Evolutionary conservation across 768 basidiomycete genomes (phyloP).

Genomic region (Lentinula detonsa): DNA sequence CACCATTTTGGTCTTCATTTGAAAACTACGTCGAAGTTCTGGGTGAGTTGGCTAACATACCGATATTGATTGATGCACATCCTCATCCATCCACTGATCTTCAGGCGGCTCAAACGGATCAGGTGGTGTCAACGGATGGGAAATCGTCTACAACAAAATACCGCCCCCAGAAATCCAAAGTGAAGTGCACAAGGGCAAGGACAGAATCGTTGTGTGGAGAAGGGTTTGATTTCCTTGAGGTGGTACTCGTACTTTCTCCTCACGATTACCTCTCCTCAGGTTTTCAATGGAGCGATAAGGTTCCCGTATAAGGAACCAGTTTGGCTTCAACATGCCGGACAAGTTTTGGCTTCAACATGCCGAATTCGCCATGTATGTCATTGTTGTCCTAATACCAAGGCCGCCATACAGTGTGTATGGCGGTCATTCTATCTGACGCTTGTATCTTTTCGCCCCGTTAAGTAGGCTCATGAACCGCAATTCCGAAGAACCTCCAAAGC

Average conservation of each 20-base stretch:
- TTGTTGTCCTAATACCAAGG: background rate
- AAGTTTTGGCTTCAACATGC: background rate
- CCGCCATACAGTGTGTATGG: background rate
- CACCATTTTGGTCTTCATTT: slow-evolving; percentile 55
- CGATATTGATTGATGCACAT: background rate
- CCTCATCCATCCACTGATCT: too few relatives aligned
- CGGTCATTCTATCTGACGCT: background rate
- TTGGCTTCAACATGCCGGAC: background rate
- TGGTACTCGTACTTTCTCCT: background rate
- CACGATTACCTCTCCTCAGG: background rate
- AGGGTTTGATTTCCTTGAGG: slow-evolving; percentile 13
- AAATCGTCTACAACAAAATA: slow-evolving; percentile 46
- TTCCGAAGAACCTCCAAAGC: too few relatives aligned
- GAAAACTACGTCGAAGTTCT: slow-evolving; percentile 52
- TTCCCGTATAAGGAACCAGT: background rate
- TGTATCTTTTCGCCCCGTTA: too few relatives aligned
- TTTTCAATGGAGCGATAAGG: background rate
- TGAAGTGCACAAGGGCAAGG: slow-evolving; percentile 34
- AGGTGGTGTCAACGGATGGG: slow-evolving; percentile 29
- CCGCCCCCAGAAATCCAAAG: slow-evolving; percentile 31
- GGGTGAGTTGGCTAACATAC: slow-evolving; percentile 11
- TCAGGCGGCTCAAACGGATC: background rate
- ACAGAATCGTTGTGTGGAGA: slow-evolving; percentile 52
- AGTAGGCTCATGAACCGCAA: too few relatives aligned
- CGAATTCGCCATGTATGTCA: background rate